Conservation (phyloP, 768 basidiomycete genomes). For the Lactifluus pinguis region DNA sequence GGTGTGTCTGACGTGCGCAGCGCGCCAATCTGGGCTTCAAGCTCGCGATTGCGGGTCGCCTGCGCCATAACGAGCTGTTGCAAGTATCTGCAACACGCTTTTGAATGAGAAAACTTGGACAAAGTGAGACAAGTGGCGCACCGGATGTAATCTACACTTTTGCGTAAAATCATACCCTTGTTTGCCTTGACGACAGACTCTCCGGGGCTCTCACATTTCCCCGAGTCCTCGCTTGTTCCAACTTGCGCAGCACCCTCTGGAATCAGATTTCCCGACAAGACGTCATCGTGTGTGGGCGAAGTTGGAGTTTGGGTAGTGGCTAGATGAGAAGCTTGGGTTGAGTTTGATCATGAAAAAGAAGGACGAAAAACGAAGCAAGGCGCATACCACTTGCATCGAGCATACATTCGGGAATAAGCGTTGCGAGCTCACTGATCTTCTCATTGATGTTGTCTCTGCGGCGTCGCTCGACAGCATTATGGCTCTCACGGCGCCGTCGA, state of each 20-base stretch:
- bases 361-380: conserved; percentile 2
- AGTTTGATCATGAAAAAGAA: not conserved
- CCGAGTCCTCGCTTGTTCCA: conserved; percentile 19
- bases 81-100: conserved; percentile 43
- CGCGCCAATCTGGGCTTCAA: conserved; percentile 54
- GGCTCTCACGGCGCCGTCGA: conserved; percentile 69
- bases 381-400: conserved; percentile 46
- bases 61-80: conserved; percentile 81
- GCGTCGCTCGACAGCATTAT: conserved; percentile 87
- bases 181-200: conserved; percentile 70
- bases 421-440: conserved; percentile 84
- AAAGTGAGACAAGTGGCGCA: conserved; percentile 12
- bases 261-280: conserved; percentile 17
- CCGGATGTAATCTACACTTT: conserved; percentile 44
- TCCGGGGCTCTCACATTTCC: conserved; percentile 28
- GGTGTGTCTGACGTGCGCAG: conserved; percentile 1
- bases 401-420: conserved; percentile 80
- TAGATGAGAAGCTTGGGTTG: not conserved
- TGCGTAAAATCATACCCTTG: conserved; percentile 88
- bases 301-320: conserved; percentile 17
- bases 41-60: conserved; percentile 66
- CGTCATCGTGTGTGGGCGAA: conserved; percentile 19
- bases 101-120: not conserved
- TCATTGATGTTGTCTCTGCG: conserved; percentile 92
- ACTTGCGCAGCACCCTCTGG: conserved; percentile 5